phyloP scores from a whole-genome alignment of 139 green algal genomes.

The Coccomyxa sp. region DNA sequence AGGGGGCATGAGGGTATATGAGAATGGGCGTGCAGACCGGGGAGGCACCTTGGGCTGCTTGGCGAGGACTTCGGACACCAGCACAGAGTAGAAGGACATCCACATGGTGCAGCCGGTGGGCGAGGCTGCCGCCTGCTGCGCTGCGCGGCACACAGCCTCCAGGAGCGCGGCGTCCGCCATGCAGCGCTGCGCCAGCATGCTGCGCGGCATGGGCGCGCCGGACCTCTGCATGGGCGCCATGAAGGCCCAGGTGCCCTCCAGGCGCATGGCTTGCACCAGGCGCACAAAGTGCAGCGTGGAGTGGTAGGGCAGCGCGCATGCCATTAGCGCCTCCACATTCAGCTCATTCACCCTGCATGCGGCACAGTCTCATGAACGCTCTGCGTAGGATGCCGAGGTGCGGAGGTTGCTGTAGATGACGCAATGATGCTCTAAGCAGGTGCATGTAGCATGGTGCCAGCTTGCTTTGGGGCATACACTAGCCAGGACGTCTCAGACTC shows the following conservation, averaged over 20 bases:
- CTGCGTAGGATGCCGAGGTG: no score
- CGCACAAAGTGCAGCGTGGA: slow-evolving; percentile 87
- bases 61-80: slow-evolving; percentile 65
- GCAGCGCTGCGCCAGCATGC: slow-evolving; percentile 62
- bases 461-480: no score
- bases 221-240: slow-evolving; percentile 59
- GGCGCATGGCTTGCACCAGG: slow-evolving; percentile 64
- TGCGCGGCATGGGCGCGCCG: slow-evolving; percentile 60
- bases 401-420: no score
- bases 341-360: slow-evolving; percentile 65
- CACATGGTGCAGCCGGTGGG: slow-evolving; percentile 22
- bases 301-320: slow-evolving; percentile 80
- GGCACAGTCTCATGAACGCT: not conserved
- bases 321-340: slow-evolving; percentile 81
- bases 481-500: no score
- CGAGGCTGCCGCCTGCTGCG: slow-evolving; percentile 16
- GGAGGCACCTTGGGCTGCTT: no score
- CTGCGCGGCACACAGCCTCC: slow-evolving; percentile 49
- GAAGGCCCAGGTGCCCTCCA: slow-evolving; percentile 60
- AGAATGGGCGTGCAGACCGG: no score
- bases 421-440: no score
- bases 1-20: no score
- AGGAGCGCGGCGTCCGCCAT: slow-evolving; percentile 37
- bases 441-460: no score
- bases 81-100: slow-evolving; percentile 69